Base-by-base conservation (phyloP, 805 yeast genomes). In the Candida nitratophila region DNA sequence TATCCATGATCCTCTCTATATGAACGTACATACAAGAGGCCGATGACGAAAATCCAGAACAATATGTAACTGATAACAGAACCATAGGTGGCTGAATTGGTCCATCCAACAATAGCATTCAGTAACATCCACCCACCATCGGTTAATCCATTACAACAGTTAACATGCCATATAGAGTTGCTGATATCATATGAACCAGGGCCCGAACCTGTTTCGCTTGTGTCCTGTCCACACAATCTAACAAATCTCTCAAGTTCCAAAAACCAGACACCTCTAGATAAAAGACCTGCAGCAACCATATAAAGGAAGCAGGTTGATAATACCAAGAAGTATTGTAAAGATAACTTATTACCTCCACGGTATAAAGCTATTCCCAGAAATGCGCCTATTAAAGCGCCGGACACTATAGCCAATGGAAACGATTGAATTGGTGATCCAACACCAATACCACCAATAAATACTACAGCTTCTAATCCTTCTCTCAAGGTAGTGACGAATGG, bases 71-170 rank as follows among this genome's bases (percentile, higher is more conserved):
- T 76, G 5, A 74, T 60, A 1, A 89, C 89, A 19, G 95, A 85
- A 4, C 95, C 95, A 57, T 83, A 86, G 0, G 97, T 89, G 3
- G 96, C 96, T 50, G 90, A 79, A 60, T 89, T 89, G 14, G 93
- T 88, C 97, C 97, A 89, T 2, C 97, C 97, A 41, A 89, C 73
- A 5, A 89, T 69, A 1, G 96, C 96, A 31, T 90, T 87, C 54
- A 86, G 72, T 31, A 89, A 69, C 95, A 88, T 87, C 96, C 95
- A 89, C 29, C 82, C 79, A 4, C 95, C 95, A 56, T 89, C 96
- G n/a, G 76, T 84, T 52, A 86, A 83, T 21, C 96, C 95, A 60
- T 88, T 88, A 66, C 97, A 89, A 62, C 96, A 88, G 64, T 89
- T 87, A 22, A 89, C 96, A 60, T 89, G 97, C 97, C 97, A 89